Base-by-base conservation (phyloP, 1,284 basidiomycete genomes). In the Heterobasidion annosum region DNA sequence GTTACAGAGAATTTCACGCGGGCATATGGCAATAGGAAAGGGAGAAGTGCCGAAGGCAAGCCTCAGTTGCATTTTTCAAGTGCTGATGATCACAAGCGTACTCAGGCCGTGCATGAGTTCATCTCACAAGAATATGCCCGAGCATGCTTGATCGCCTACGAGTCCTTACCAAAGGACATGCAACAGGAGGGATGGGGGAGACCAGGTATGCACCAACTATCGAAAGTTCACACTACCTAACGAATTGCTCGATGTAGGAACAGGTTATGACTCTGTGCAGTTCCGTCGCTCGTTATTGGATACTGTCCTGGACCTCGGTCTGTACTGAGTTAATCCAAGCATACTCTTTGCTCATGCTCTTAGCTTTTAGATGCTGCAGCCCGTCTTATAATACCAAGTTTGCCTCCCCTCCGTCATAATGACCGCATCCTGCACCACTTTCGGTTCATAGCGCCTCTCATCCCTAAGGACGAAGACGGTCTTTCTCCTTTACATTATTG, bases 131-230 rank as follows among this genome's bases (percentile, higher is more conserved):
- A 94, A 64, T 91, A 89, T 66, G 78, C 83, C 5, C 81, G 91
- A 16, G 77, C 86, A 25, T 88, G 88, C 61, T 73, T 92, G 46
- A 79, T 93, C 57, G 78, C 85, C 13, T 82, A 88, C 66, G 82
- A 90, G 63, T 85, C 85, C 12, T 77, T 86, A 58, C 90, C 91
- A 10, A 85, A 81, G 61, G 79, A 82, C 48, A 79, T 78, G 1
- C 71, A 73, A 57, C 91, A 90, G 61, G 81, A 85, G 57, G 91
- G 91, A 12, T 93, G 91, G 90, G 91, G 91, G 15, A 70, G 75
- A 60, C 89, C 85, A 56, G 85, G 87, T 83, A 59, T 55, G 78
- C 68, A 48, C 9, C 35, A 6, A 40, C 10, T 37, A 9, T 34
- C 6, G 9, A n/a, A 7, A 19, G 35, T 18, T 25, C 33, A 16